Conservation (phyloP, 1,139 yeast species). For the Scheffersomyces lignicola region DNA sequence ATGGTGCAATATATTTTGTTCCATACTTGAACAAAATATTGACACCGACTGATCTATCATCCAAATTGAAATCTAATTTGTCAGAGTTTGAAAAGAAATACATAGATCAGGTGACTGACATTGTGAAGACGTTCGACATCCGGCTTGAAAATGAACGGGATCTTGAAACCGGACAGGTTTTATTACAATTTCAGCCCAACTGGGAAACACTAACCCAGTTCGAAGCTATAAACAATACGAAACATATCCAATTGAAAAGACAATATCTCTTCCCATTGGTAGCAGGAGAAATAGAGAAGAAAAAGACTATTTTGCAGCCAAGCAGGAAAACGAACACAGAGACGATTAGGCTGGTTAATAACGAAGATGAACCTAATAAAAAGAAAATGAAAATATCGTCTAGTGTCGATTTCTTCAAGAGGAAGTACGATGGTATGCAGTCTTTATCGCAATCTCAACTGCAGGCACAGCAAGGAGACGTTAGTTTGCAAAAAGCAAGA, state of each 20-base stretch:
- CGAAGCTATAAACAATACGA: slow-evolving; percentile 18
- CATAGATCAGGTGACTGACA: slow-evolving; percentile 28
- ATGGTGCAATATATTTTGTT: slow-evolving; percentile 22
- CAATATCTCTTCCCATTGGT: slow-evolving; percentile 40
- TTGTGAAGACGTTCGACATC: slow-evolving; percentile 29
- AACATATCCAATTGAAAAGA: slow-evolving; percentile 30
- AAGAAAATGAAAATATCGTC: slow-evolving; percentile 26
- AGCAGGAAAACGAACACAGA: slow-evolving; percentile 30
- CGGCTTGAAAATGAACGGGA: slow-evolving; percentile 35
- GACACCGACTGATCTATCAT: slow-evolving; percentile 38
- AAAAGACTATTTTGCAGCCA: slow-evolving; percentile 20
- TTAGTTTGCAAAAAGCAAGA: slow-evolving; percentile 27
- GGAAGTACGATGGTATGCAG: slow-evolving; percentile 35
- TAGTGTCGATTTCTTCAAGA: slow-evolving; percentile 43
- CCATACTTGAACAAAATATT: slow-evolving; percentile 51
- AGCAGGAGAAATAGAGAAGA: slow-evolving; percentile 41
- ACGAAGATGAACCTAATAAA: slow-evolving; percentile 25
- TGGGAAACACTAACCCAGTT: slow-evolving; percentile 35
- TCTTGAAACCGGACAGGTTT: slow-evolving; percentile 29
- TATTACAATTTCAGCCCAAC: slow-evolving; percentile 35
- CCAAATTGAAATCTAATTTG: slow-evolving; percentile 26
- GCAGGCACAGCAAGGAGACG: slow-evolving; percentile 10
- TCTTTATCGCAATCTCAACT: slow-evolving; percentile 16
- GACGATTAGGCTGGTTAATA: slow-evolving; percentile 17
- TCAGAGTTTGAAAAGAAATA: slow-evolving; percentile 23